Evolutionary conservation across 176 grass and related monocot species (phyloP).

Genomic region (Luzula sylvatica): DNA sequence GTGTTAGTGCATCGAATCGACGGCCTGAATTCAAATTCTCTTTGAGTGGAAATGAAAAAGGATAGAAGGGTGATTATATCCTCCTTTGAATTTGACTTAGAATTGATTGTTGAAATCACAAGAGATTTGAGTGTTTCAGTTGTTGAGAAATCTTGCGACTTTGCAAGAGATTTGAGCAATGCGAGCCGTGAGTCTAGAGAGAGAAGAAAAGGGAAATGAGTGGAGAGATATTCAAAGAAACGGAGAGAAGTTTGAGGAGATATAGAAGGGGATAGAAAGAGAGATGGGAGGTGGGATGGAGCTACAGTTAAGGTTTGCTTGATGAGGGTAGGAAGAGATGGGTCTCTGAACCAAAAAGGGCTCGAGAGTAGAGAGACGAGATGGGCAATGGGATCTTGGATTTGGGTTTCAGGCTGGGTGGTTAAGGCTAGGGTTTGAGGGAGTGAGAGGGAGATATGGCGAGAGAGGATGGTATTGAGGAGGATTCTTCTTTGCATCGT

Average conservation of each 20-base stretch:
- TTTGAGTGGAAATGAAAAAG: constrained; percentile 10
- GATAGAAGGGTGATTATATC: constrained; percentile 9
- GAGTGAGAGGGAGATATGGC: constrained; percentile 9
- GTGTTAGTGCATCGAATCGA: constrained; percentile 45
- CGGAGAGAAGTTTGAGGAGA: constrained; percentile 1
- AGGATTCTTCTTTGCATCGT: constrained; percentile 12
- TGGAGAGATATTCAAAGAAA: constrained; percentile 21
- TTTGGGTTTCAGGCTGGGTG: constrained; percentile 17
- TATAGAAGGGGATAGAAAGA: constrained; percentile 3
- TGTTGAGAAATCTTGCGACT: not conserved
- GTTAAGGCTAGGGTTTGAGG: constrained; percentile 17
- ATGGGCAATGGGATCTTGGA: constrained; percentile 17
- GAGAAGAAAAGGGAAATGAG: constrained; percentile 15
- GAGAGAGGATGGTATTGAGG: constrained; percentile 14
- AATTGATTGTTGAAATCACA: constrained; percentile 16
- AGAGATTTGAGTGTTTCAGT: not conserved
- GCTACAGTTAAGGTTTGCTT: constrained; percentile 1
- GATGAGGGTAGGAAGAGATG: constrained; percentile 9
- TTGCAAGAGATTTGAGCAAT: constrained; percentile 16
- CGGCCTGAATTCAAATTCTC: constrained; percentile 10
- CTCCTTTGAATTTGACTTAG: not conserved
- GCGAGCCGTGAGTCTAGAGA: constrained; percentile 21
- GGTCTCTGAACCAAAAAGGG: constrained; percentile 11
- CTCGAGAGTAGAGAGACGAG: constrained; percentile 22
- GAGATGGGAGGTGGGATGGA: constrained; percentile 14